Percentiles rank a stretch among this genome's conserved stretches.
These are phyloP conservation scores for Pythium chondricola DNA, from an alignment of 352 stramenopile species.

Conservation along the genomic window DNA sequence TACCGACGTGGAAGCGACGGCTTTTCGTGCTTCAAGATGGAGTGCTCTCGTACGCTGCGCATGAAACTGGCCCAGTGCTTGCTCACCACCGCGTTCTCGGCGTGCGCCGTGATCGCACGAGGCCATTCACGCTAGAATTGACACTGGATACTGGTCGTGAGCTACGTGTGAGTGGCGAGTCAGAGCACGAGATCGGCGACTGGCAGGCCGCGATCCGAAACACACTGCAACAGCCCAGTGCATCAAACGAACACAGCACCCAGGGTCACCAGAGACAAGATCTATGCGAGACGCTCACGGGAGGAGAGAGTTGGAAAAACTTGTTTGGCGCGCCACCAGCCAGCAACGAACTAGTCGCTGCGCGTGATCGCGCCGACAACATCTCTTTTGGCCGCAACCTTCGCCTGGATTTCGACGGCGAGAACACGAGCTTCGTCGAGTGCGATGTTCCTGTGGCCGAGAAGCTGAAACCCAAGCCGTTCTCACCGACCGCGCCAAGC, in stretches of 20 bases:
- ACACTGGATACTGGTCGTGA: conserved; percentile 60
- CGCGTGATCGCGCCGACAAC: conserved; percentile 25
- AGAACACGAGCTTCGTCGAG: conserved; percentile 69
- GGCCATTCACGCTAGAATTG: conserved; percentile 51
- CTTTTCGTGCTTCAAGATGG: conserved; percentile 66
- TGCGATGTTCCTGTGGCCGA: conserved; percentile 27
- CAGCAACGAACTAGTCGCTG: conserved; percentile 10
- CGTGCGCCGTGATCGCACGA: conserved; percentile 45
- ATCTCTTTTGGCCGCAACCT: conserved; percentile 58
- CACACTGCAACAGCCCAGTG: conserved; percentile 27
- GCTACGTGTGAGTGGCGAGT: conserved; percentile 55
- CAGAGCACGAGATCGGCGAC: conserved; percentile 58
- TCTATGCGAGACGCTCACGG: not conserved
- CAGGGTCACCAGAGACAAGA: too few relatives aligned
- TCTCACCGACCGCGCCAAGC: conserved; percentile 55
- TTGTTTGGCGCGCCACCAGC: conserved; percentile 9
- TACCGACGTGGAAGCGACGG: conserved; percentile 66
- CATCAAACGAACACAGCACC: not conserved
- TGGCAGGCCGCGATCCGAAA: conserved; percentile 60
- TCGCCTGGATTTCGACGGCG: conserved; percentile 44
- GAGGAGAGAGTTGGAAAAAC: conserved; percentile 9
- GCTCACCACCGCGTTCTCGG: conserved; percentile 50
- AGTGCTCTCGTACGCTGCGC: conserved; percentile 53
- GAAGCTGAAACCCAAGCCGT: conserved; percentile 41
- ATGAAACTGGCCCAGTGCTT: conserved; percentile 41